Conservation (phyloP, 2,329 filamentous ascomycete genomes). For the Paradendryphiella salina region DNA sequence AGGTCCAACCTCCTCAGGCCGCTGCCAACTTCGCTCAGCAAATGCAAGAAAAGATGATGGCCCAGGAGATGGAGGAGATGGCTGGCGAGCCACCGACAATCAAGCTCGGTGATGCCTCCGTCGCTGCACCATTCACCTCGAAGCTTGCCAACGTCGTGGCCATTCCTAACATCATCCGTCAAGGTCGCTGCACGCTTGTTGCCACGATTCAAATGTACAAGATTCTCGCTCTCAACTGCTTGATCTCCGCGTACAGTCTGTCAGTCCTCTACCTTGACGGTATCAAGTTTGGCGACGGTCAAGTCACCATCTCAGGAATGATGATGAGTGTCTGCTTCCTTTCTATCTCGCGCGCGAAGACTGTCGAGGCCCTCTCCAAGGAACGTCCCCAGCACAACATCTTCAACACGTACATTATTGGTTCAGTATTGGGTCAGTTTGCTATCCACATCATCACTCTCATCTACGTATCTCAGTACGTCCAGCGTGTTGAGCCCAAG, state of each 20-base stretch:
- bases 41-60: conserved; percentile 78
- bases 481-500: conserved; percentile 77
- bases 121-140: conserved; percentile 95
- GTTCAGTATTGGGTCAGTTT: conserved; percentile 95
- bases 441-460: conserved; percentile 92
- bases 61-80: conserved; percentile 71
- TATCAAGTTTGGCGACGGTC: conserved; percentile 98
- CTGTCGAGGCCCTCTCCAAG: conserved; percentile 92
- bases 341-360: conserved; percentile 95
- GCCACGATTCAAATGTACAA: conserved; percentile 99
- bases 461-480: conserved; percentile 90
- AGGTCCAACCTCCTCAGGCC: conserved; percentile 60
- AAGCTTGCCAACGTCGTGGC: conserved; percentile 97
- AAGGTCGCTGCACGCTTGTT: conserved; percentile 95
- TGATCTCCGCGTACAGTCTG: conserved; percentile 96
- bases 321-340: conserved; percentile 99
- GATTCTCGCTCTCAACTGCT: conserved; percentile 94
- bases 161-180: conserved; percentile 96
- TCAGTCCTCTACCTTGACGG: conserved; percentile 96
- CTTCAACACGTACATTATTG: conserved; percentile 98
- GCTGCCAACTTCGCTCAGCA: conserved; percentile 73
- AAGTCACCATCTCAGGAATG: conserved; percentile 98
- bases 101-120: conserved; percentile 95
- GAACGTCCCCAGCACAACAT: conserved; percentile 98
- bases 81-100: conserved; percentile 91